Evolutionary conservation across 2,329 filamentous ascomycete genomes (phyloP).

Genomic region (Stemphylium vesicarium): DNA sequence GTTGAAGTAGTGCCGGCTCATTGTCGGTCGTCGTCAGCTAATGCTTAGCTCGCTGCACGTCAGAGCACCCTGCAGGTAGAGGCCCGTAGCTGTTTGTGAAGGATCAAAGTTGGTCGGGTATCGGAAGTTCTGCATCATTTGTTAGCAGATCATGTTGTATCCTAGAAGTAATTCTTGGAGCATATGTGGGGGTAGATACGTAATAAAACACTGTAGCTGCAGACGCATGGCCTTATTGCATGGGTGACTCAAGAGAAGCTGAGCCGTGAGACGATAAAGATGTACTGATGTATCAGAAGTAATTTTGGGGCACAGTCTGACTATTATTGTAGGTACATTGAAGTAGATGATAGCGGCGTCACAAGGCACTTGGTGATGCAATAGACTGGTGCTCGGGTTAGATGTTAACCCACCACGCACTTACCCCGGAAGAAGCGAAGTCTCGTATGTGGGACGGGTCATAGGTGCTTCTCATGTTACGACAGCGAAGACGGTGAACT

Average conservation of each 20-base stretch:
- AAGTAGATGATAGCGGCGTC: constrained; percentile 9
- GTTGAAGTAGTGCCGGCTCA: constrained; percentile 39
- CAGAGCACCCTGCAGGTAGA: constrained; percentile 24
- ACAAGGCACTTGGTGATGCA: constrained; percentile 13
- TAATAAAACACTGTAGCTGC: constrained; percentile 14
- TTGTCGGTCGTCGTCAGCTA: constrained; percentile 34
- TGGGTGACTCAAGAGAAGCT: constrained; percentile 13
- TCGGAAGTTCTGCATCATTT: constrained; percentile 6
- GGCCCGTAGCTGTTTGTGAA: constrained; percentile 13
- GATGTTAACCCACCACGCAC: constrained; percentile 9
- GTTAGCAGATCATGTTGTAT: neutral
- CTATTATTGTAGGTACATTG: constrained; percentile 16
- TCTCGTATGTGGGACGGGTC: constrained; percentile 11
- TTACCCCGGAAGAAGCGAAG: constrained; percentile 22
- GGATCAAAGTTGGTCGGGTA: constrained; percentile 6
- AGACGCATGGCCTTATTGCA: constrained; percentile 12
- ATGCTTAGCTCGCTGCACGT: constrained; percentile 43
- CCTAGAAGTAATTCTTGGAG: neutral
- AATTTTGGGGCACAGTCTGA: neutral
- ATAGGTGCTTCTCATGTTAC: constrained; percentile 4
- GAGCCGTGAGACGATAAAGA: constrained; percentile 4
- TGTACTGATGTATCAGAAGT: constrained; percentile 1
- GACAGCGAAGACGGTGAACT: constrained; percentile 4
- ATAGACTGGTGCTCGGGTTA: constrained; percentile 25
- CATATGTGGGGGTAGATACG: constrained; percentile 1